Conservation (phyloP, 352 stramenopile species). For the Pythium brassicae region DNA sequence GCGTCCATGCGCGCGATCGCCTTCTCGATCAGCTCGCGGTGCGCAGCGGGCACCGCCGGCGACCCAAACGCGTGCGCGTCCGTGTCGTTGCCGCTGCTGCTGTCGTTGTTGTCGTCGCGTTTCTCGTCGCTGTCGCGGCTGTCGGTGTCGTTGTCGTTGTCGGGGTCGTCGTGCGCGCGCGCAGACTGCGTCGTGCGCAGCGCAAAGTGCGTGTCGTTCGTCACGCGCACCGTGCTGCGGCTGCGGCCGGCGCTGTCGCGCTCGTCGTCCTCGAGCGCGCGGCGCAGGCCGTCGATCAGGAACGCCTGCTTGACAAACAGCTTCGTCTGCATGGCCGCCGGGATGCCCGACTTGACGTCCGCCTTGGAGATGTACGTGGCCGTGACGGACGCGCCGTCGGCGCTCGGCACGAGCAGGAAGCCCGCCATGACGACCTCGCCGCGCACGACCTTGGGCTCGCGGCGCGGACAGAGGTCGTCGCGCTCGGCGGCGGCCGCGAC, state of each 20-base stretch:
- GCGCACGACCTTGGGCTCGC: slow-evolving; percentile 48
- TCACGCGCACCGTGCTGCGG: slow-evolving; percentile 28
- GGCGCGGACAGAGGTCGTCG: slow-evolving; percentile 30
- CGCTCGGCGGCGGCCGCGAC: slow-evolving; percentile 40
- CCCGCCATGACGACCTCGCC: slow-evolving; percentile 49
- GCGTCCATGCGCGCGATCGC: slow-evolving; percentile 47
- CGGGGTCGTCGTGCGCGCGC: slow-evolving; percentile 34
- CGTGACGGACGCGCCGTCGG: slow-evolving; percentile 46
- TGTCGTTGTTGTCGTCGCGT: neutral
- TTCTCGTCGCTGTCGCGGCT: slow-evolving; percentile 25
- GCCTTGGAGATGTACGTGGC: slow-evolving; percentile 67
- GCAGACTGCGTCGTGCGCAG: slow-evolving; percentile 37
- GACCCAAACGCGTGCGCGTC: slow-evolving; percentile 26
- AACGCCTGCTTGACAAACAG: slow-evolving; percentile 73
- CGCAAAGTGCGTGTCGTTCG: slow-evolving; percentile 45
- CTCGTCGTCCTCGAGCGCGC: slow-evolving; percentile 47
- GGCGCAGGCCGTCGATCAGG: slow-evolving; percentile 52
- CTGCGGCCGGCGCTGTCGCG: slow-evolving; percentile 2
- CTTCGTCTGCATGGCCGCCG: slow-evolving; percentile 48
- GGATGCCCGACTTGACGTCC: slow-evolving; percentile 58
- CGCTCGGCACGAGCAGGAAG: slow-evolving; percentile 58
- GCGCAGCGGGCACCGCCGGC: slow-evolving; percentile 40
- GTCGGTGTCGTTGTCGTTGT: slow-evolving; percentile 14
- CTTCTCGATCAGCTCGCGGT: slow-evolving; percentile 55
- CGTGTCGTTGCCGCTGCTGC: neutral